Evolutionary conservation across 257 asterid genomes (phyloP).

Genomic region (Perilla frutescens): DNA sequence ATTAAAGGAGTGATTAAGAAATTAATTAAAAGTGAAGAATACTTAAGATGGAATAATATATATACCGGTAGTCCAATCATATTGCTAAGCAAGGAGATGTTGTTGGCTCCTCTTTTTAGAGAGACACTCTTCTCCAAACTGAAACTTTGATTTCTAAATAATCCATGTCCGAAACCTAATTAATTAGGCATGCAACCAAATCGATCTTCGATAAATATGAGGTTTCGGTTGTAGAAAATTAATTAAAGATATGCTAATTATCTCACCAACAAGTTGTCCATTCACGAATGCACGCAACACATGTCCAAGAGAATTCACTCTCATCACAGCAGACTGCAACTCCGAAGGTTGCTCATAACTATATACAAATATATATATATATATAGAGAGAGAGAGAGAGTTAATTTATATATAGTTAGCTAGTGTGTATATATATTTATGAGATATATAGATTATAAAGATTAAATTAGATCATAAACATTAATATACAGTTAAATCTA

Average conservation of each 20-base stretch:
- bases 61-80: constrained; percentile 85
- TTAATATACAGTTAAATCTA: neutral
- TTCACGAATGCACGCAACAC: constrained; percentile 68
- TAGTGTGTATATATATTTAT: too few species aligned
- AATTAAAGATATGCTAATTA: neutral
- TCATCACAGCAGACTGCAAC: constrained; percentile 42
- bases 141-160: constrained; percentile 43
- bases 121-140: constrained; percentile 39
- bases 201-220: neutral
- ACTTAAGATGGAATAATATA: too few species aligned
- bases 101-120: constrained; percentile 58
- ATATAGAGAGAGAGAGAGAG: too few species aligned
- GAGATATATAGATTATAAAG: too few species aligned
- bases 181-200: neutral
- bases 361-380: neutral
- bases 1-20: too few species aligned
- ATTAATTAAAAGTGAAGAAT: too few species aligned
- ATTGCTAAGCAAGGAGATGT: constrained; percentile 72
- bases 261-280: constrained; percentile 66
- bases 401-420: too few species aligned
- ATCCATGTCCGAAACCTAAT: constrained; percentile 73
- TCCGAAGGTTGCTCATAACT: constrained; percentile 50
- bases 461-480: neutral
- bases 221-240: neutral
- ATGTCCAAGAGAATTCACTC: constrained; percentile 70